Percentiles rank a stretch among this genome's conserved stretches.
Conservation (phyloP, 2,329 filamentous ascomycete species). For the Aureobasidium zeae region DNA sequence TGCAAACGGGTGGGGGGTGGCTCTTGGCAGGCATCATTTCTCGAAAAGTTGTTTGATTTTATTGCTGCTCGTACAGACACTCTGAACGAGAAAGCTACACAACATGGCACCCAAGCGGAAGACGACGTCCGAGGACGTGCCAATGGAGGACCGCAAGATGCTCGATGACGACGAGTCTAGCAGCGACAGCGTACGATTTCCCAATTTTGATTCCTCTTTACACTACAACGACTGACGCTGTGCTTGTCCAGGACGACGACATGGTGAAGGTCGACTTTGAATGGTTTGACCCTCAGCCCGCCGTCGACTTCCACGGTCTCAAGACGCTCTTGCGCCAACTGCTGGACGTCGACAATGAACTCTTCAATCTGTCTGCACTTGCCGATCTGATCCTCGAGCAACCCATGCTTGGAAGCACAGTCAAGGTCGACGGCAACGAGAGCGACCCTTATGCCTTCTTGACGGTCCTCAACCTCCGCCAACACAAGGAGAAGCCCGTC, state of each 20-base stretch:
- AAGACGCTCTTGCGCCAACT: constrained; percentile 86
- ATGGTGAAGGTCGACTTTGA: constrained; percentile 95
- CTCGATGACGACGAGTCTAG: constrained; percentile 29
- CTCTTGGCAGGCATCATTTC: constrained; percentile 9
- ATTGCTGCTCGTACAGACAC: neutral
- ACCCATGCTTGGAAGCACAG: constrained; percentile 79
- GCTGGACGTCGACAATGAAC: constrained; percentile 74
- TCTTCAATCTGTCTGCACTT: constrained; percentile 81
- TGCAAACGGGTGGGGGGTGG: neutral
- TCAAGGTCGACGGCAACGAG: constrained; percentile 94
- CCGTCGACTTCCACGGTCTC: constrained; percentile 88
- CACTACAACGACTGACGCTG: neutral
- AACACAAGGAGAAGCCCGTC: constrained; percentile 64
- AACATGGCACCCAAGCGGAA: constrained; percentile 47
- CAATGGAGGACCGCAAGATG: constrained; percentile 36
- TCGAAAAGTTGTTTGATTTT: constrained; percentile 6
- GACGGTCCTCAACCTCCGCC: constrained; percentile 72
- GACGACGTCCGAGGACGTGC: constrained; percentile 38
- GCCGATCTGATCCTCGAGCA: constrained; percentile 82
- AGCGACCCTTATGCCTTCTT: constrained; percentile 88
- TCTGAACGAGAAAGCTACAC: constrained; percentile 4
- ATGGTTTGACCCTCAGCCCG: constrained; percentile 90
- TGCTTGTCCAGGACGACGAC: constrained; percentile 64
- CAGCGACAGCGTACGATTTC: constrained; percentile 22
- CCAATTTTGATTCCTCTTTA: no score